These are phyloP conservation scores for Omphalea diandra DNA, from an alignment of 441 rosid genomes.

Conservation along the genomic window DNA sequence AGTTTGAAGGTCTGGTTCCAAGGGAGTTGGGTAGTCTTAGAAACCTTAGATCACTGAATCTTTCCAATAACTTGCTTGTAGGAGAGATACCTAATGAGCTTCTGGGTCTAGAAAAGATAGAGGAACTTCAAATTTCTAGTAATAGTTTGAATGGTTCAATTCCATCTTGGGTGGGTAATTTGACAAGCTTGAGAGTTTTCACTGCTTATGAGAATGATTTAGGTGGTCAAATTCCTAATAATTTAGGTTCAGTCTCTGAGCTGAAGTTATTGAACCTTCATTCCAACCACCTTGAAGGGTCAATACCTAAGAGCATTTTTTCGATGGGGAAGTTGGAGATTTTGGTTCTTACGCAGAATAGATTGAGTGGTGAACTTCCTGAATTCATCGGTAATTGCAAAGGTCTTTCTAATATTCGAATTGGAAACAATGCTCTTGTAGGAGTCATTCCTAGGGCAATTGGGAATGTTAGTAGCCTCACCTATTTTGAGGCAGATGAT, in stretches of 20 bases:
- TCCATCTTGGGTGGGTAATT: constrained; percentile 81
- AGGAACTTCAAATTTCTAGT: constrained; percentile 76
- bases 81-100: constrained; percentile 76
- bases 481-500: constrained; percentile 85
- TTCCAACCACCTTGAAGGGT: constrained; percentile 78
- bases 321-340: constrained; percentile 72
- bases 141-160: constrained; percentile 77
- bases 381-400: constrained; percentile 65
- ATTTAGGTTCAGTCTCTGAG: constrained; percentile 66
- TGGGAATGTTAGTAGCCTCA: constrained; percentile 70
- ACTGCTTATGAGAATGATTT: constrained; percentile 89
- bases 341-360: constrained; percentile 81
- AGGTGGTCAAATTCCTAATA: constrained; percentile 65
- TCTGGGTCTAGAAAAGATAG: constrained; percentile 50
- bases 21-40: constrained; percentile 61
- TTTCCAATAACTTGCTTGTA: constrained; percentile 71
- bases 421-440: constrained; percentile 76
- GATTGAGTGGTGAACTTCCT: constrained; percentile 67
- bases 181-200: constrained; percentile 66
- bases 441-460: constrained; percentile 75
- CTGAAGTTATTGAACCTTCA: constrained; percentile 82
- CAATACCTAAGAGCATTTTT: constrained; percentile 71
- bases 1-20: constrained; percentile 67
- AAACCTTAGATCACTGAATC: constrained; percentile 61
- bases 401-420: constrained; percentile 74